Base-by-base conservation (phyloP, 1,139 yeast species). In the Blastobotrys indianensis region DNA sequence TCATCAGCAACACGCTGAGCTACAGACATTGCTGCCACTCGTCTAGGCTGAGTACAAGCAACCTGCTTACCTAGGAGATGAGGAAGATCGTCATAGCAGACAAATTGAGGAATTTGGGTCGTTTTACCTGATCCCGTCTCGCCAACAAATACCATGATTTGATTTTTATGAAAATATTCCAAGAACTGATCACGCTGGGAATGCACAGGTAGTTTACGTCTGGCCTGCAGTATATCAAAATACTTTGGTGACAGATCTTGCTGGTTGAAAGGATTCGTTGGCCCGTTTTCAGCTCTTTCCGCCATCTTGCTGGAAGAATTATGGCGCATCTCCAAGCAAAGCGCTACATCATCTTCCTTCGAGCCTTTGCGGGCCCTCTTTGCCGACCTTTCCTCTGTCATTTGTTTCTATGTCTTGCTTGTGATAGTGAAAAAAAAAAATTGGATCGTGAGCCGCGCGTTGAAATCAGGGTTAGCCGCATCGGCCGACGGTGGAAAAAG, bases 81-180 rank as follows among this genome's bases (percentile, higher is more conserved):
- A 29, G 94, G 95, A 67, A 94, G 79, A 57, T 88, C 97, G 63
- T 92, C 97, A 56, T 82, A 88, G 39, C 90, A 73, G 29, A 92
- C 97, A 69, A 88, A 90, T 66, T 90, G 97, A 2, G 97, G 97
- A 51, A 90, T 88, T 67, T 90, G 97, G 1, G 97, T 90, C 23
- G 97, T 90, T 64, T 90, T 90, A 75, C 97, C 97, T 12, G 96
- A 86, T 67, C 97, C 97, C 1, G 98, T 92, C 66, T 92, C 98
- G 71, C 98, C 98, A 38, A 92, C 97, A 67, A 92, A 88, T 41
- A 92, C 97, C 94, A 92, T 85, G 62, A 92, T 85, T 67, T 92
- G 98, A 39, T 94, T 81, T 13, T 77, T 70, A 53, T 92, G 97
- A 69, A 85, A 92, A 51, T 85, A 78, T 54, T 75, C 73, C 50